Conservation (phyloP, 176 grass and related monocot genomes). For the Raddia guianensis region DNA sequence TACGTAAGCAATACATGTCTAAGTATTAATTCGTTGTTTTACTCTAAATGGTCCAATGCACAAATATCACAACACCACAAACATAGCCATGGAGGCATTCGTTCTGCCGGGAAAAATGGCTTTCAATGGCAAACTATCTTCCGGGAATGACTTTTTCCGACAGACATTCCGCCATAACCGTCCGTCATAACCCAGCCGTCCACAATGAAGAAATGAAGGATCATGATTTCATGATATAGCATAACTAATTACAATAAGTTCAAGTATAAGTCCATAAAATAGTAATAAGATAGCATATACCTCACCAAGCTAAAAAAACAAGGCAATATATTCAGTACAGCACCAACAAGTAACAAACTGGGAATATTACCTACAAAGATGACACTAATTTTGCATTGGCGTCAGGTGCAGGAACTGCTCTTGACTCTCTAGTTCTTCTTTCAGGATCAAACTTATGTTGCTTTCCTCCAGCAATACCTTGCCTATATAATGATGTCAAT, state of each 20-base stretch:
- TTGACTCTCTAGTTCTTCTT: slow-evolving; percentile 68
- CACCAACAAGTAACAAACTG: slow-evolving; percentile 24
- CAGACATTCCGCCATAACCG: too few relatives aligned
- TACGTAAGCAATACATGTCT: too few relatives aligned
- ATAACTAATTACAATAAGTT: neutral
- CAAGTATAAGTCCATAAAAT: neutral
- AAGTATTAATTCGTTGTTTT: too few relatives aligned
- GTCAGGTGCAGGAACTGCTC: slow-evolving; percentile 92
- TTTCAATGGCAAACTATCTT: too few relatives aligned
- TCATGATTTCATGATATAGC: neutral
- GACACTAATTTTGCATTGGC: slow-evolving; percentile 94
- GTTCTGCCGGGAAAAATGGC: too few relatives aligned
- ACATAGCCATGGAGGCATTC: too few relatives aligned
- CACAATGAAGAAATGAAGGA: slow-evolving; percentile 8
- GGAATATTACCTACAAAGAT: slow-evolving; percentile 77
- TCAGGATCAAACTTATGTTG: slow-evolving; percentile 63
- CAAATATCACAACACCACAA: too few relatives aligned
- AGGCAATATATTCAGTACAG: slow-evolving; percentile 10
- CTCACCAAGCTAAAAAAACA: slow-evolving; percentile 29
- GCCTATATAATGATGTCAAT: slow-evolving; percentile 47
- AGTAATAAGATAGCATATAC: neutral
- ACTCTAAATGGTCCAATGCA: too few relatives aligned
- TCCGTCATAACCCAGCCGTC: too few relatives aligned
- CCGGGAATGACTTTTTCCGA: too few relatives aligned
- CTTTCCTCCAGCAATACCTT: slow-evolving; percentile 66